phyloP scores from a whole-genome alignment of 73 alveolate genomes.

The Paramecium primaurelia region DNA sequence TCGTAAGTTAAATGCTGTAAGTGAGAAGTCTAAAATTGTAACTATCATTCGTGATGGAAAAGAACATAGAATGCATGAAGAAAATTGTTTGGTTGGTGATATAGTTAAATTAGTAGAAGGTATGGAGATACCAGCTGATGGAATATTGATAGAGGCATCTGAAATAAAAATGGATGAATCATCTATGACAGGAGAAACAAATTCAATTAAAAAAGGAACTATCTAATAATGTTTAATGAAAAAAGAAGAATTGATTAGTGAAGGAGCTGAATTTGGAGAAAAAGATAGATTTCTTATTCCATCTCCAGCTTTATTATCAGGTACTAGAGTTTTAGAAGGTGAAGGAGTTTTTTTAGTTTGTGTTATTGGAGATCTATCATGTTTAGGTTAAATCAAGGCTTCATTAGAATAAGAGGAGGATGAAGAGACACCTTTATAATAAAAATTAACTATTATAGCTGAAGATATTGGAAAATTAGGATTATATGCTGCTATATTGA shows the following conservation, averaged over 20 bases:
- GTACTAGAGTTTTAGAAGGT: conserved; percentile 65
- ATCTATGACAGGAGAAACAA: conserved; percentile 84
- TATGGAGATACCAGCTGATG: conserved; percentile 84
- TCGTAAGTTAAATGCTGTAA: conserved; percentile 61
- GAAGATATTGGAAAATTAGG: conserved; percentile 91
- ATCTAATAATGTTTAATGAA: conserved; percentile 50
- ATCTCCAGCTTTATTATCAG: conserved; percentile 78
- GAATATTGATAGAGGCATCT: conserved; percentile 64
- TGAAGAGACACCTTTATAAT: conserved; percentile 90
- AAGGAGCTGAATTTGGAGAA: conserved; percentile 1
- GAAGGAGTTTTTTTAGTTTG: conserved; percentile 57
- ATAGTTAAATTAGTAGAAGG: conserved; percentile 71
- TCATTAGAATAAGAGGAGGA: conserved; percentile 43
- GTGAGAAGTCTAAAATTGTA: conserved; percentile 54
- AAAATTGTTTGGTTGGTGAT: conserved; percentile 80
- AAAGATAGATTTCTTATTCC: conserved; percentile 61
- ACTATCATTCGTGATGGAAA: conserved; percentile 72
- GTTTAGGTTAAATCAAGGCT: conserved; percentile 56
- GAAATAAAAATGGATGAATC: conserved; percentile 72
- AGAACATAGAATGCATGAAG: conserved; percentile 54
- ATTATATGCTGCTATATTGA: conserved; percentile 81
- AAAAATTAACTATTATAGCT: conserved; percentile 91
- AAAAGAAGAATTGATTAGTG: conserved; percentile 56
- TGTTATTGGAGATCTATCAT: conserved; percentile 55
- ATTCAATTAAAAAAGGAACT: conserved; percentile 67